phyloP scores from a whole-genome alignment of 2,329 filamentous ascomycete genomes.

The Alternaria triticina region DNA sequence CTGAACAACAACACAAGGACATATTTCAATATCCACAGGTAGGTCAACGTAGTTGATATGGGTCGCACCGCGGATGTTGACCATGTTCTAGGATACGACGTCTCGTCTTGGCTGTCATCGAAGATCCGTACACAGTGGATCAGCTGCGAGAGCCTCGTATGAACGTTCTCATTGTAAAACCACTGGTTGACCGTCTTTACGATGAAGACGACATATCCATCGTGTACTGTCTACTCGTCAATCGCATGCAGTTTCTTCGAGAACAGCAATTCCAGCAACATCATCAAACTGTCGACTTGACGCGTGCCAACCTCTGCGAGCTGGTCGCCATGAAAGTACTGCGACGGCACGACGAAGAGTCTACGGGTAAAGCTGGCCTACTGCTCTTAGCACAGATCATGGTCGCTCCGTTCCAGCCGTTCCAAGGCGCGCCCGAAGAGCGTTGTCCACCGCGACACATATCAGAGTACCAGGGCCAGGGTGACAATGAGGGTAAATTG shows the following conservation, averaged over 20 bases:
- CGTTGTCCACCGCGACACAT: conserved; percentile 63
- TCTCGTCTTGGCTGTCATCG: conserved; percentile 57
- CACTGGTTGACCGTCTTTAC: conserved; percentile 83
- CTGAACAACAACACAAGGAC: conserved; percentile 70
- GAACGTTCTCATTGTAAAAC: conserved; percentile 79
- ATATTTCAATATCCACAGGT: conserved; percentile 78
- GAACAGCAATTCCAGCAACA: conserved; percentile 78
- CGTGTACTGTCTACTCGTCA: conserved; percentile 84
- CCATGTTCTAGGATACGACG: conserved; percentile 47
- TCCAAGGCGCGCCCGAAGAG: conserved; percentile 77
- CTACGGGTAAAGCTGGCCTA: conserved; percentile 72
- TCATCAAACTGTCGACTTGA: conserved; percentile 81
- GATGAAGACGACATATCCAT: conserved; percentile 80
- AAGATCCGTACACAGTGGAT: conserved; percentile 72
- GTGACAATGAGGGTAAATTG: conserved; percentile 65
- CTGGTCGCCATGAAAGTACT: conserved; percentile 79
- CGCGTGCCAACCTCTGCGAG: conserved; percentile 79
- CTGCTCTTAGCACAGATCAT: conserved; percentile 79
- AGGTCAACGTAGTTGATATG: background rate
- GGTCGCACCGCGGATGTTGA: background rate
- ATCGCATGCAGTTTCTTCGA: conserved; percentile 77
- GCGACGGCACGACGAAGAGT: conserved; percentile 78
- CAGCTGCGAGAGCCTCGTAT: conserved; percentile 82
- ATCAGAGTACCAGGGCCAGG: conserved; percentile 55
- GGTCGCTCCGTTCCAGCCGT: conserved; percentile 83